Evolutionary conservation across 2,329 filamentous ascomycete species (phyloP), one percentile per base, ranked within the genome.

Genomic region (Monosporascus sp.): DNA sequence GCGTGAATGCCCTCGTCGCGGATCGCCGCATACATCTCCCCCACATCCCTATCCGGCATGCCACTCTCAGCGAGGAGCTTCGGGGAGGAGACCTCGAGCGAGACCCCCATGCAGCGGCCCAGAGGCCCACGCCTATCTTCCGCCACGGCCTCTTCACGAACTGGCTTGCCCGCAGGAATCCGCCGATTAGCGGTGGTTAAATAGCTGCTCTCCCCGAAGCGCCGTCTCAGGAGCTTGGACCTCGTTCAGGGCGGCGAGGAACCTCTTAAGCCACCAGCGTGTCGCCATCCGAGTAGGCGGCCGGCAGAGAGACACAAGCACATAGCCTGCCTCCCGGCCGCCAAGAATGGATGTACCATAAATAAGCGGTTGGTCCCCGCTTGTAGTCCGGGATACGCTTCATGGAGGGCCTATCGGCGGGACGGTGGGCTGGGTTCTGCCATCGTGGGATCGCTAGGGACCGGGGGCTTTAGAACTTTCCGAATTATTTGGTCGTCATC

Each of bases 271-370:
- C 51, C 1, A 71, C 68, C 9, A 72, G 51, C 2, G 61, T 67
- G 39, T 65, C 57, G 51, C 73, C 70, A 45, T 73, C 71, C 38
- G 63, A 66, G 51, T 70, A 69, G 6, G 71, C 64, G 42, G 69
- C 63, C 41, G 71, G 72, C 25, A 34, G 31, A 34, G 11, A 34
- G 31, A 5, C 11, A 34, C 31, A 34, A 14, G 5, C 31, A 14
- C 31, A 34, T 34, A 34, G 11, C 31, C 31, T 34, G 31, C 31
- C 31, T 34, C 31, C 11, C 31, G 31, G 5, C 9, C 31, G 4
- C 31, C 31, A 5, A 11, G 31, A 11, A 14, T 14, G 27, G 27
- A 27, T 27, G 27, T 27, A 27, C 27, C 11, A 27, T 3, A 31
- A 1, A 31, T 31, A 31, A 31, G 11, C 27, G 27, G 27, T 14